Evolutionary conservation across 768 basidiomycete genomes (phyloP).

Genomic region (Auriscalpium vulgare): DNA sequence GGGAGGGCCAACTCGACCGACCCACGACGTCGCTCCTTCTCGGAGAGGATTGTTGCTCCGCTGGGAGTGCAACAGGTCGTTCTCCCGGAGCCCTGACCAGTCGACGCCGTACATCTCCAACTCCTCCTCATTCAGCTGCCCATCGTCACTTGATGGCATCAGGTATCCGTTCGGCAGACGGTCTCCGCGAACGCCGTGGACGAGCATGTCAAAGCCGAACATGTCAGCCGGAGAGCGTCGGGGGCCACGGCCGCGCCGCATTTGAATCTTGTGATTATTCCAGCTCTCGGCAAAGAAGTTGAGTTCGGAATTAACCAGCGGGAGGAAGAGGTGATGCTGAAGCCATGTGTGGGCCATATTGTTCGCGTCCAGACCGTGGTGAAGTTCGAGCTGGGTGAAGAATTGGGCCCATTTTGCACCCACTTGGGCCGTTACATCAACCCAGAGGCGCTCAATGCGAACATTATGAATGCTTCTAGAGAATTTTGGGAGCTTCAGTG

Average conservation of each 20-base stretch:
- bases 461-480: slow-evolving; percentile 19
- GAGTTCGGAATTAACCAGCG: slow-evolving; percentile 12
- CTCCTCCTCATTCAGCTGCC: neutral
- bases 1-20: neutral
- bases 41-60: neutral
- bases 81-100: slow-evolving; percentile 5
- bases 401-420: slow-evolving; percentile 18
- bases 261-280: slow-evolving; percentile 17
- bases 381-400: slow-evolving; percentile 16
- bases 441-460: slow-evolving; percentile 22
- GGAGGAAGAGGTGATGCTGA: slow-evolving; percentile 22
- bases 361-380: slow-evolving; percentile 18
- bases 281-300: slow-evolving; percentile 10
- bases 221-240: slow-evolving; percentile 18
- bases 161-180: neutral
- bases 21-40: slow-evolving; percentile 2
- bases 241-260: slow-evolving; percentile 4
- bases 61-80: neutral
- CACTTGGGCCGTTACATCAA: slow-evolving; percentile 18
- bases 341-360: slow-evolving; percentile 20
- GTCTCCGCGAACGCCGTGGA: slow-evolving; percentile 2
- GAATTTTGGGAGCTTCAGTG: neutral
- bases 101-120: slow-evolving; percentile 11
- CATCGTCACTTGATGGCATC: neutral
- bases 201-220: slow-evolving; percentile 17